These are phyloP conservation scores for Diaporthe eres DNA, from an alignment of 2,329 filamentous ascomycete species.

Conservation along the genomic window DNA sequence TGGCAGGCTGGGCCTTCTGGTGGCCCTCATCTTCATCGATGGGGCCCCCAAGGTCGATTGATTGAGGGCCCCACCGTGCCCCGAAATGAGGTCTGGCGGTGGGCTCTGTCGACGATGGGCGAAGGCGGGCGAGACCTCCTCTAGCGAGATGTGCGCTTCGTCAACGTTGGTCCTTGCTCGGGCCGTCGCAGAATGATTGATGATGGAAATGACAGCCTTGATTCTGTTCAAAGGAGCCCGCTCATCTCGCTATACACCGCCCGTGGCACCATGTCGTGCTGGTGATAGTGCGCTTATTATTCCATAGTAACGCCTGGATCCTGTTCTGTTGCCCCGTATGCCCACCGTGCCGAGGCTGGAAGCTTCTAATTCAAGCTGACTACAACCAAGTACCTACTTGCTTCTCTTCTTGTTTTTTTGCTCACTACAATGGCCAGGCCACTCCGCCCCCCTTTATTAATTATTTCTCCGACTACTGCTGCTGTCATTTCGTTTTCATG, in stretches of 20 bases:
- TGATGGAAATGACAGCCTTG: conserved; percentile 23
- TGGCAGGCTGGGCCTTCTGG: background rate
- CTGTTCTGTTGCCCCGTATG: conserved; percentile 4
- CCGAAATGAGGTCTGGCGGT: conserved; percentile 19
- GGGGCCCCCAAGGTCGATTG: conserved; percentile 17
- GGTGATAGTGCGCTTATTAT: background rate
- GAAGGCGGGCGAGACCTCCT: conserved; percentile 15
- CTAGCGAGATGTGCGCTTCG: conserved; percentile 12
- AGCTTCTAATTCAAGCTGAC: conserved; percentile 23
- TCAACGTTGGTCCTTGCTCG: conserved; percentile 22
- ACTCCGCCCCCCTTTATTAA: background rate
- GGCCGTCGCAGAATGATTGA: conserved; percentile 29
- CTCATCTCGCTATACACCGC: conserved; percentile 30
- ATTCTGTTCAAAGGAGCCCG: conserved; percentile 3
- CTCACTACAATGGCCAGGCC: background rate
- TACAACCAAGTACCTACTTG: too few relatives aligned
- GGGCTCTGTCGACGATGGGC: conserved; percentile 1
- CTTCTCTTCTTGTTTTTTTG: background rate
- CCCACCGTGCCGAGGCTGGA: conserved; percentile 11
- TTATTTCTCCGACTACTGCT: background rate
- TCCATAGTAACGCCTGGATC: conserved; percentile 4
- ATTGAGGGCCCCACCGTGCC: conserved; percentile 29
- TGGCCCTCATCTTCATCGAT: conserved; percentile 4
- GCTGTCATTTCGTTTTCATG: conserved; percentile 25
- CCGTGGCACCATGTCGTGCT: conserved; percentile 23